phyloP scores from a whole-genome alignment of 345 rosid genomes.

The Corchorus olitorius region DNA sequence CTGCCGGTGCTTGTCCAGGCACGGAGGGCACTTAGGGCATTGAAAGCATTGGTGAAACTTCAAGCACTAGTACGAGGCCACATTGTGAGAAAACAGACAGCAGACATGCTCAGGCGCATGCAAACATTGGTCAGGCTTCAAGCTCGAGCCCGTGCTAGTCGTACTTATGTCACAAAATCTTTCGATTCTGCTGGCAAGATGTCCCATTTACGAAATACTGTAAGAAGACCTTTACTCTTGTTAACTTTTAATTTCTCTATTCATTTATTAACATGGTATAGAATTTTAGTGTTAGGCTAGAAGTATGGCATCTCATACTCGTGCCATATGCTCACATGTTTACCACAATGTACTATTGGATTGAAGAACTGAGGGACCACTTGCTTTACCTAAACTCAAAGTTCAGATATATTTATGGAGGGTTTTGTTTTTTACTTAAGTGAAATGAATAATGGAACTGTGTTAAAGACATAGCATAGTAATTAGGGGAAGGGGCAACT shows the following conservation, averaged over 20 bases:
- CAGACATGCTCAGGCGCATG: conserved; percentile 84
- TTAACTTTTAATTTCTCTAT: conserved; percentile 2
- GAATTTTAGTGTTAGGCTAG: not conserved
- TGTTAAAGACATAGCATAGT: not conserved
- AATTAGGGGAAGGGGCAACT: not conserved
- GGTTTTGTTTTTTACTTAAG: not conserved
- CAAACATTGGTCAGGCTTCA: conserved; percentile 77
- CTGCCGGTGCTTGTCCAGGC: conserved; percentile 48
- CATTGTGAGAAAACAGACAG: conserved; percentile 83
- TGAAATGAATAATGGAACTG: not conserved
- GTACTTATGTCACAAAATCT: conserved; percentile 54
- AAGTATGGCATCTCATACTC: not conserved
- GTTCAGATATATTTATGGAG: not conserved
- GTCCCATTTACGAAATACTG: conserved; percentile 45
- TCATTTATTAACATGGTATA: not conserved
- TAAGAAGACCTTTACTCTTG: conserved; percentile 31
- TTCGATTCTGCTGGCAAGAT: conserved; percentile 54
- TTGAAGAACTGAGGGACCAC: conserved; percentile 20
- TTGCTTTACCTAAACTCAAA: conserved; percentile 4
- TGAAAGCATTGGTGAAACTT: conserved; percentile 91
- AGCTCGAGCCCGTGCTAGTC: conserved; percentile 73
- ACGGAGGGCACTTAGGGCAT: conserved; percentile 85
- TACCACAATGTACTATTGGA: conserved; percentile 13
- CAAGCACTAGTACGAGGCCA: conserved; percentile 95
- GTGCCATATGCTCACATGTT: not conserved